Conservation (phyloP, 1,284 basidiomycete species). For the Tilletia caries region DNA sequence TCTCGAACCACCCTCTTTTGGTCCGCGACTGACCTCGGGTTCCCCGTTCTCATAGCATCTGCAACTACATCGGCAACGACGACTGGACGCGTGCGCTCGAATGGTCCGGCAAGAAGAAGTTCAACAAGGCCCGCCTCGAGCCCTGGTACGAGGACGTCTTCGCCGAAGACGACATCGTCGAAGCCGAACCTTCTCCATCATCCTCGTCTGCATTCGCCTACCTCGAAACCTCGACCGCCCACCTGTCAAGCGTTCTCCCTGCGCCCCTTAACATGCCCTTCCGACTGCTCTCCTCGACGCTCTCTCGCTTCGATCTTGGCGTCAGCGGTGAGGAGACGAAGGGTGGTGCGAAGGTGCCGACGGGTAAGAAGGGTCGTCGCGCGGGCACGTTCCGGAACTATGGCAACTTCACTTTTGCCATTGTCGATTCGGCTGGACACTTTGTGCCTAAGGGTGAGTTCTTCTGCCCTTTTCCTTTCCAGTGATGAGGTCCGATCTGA, state of each 20-base stretch:
- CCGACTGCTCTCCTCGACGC: neutral
- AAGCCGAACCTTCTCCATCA: slow-evolving; percentile 8
- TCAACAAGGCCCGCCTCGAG: slow-evolving; percentile 27
- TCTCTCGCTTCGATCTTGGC: neutral
- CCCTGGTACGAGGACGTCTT: slow-evolving; percentile 30
- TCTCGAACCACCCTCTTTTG: neutral
- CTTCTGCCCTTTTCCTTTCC: neutral
- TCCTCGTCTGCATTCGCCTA: neutral
- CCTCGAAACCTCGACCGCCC: neutral
- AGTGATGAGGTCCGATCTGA: neutral
- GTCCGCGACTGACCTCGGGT: neutral
- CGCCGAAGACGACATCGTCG: slow-evolving; percentile 13
- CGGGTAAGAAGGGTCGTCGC: slow-evolving; percentile 11
- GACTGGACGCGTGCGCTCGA: slow-evolving; percentile 40
- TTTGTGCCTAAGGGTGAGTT: slow-evolving; percentile 43
- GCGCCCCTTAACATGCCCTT: slow-evolving; percentile 7
- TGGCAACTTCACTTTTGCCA: slow-evolving; percentile 39
- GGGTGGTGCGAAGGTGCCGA: neutral
- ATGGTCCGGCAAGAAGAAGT: slow-evolving; percentile 37
- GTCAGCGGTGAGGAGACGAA: neutral
- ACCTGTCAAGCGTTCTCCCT: neutral
- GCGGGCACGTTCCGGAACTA: slow-evolving; percentile 36
- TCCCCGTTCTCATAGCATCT: slow-evolving; percentile 42
- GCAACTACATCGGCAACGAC: slow-evolving; percentile 47
- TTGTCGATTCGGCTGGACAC: slow-evolving; percentile 44